phyloP scores from a whole-genome alignment of 163 green algal species.

The Prototheca wickerhamii region DNA sequence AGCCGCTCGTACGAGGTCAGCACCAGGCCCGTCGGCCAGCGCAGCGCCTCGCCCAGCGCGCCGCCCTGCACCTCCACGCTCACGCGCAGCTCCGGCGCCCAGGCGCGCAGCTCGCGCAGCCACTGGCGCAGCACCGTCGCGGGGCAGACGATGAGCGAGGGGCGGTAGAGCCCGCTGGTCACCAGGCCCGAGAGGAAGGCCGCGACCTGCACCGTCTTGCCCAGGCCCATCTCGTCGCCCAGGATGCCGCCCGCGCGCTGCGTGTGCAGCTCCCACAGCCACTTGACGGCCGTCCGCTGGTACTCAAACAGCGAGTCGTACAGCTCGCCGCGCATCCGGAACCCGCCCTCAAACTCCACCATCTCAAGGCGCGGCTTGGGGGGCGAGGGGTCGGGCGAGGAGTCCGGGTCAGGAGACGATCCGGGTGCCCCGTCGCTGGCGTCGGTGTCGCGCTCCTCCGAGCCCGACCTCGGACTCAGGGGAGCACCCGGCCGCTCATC shows the following conservation, averaged over 20 bases:
- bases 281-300: constrained; percentile 89
- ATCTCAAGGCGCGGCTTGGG: too few species aligned
- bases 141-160: constrained; percentile 81
- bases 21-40: constrained; percentile 51
- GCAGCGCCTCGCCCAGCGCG: constrained; percentile 11
- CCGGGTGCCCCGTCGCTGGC: background rate
- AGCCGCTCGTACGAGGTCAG: constrained; percentile 91
- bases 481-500: too few species aligned
- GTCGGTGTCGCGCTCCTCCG: too few species aligned
- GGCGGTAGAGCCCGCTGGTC: constrained; percentile 53
- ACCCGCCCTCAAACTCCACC: constrained; percentile 72
- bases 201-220: constrained; percentile 57
- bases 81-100: constrained; percentile 69
- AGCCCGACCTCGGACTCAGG: too few species aligned
- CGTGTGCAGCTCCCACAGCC: constrained; percentile 96
- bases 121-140: constrained; percentile 93
- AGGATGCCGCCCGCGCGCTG: constrained; percentile 88
- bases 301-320: constrained; percentile 84
- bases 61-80: constrained; percentile 37
- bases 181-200: constrained; percentile 71
- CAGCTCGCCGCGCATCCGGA: constrained; percentile 48
- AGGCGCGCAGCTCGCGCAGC: constrained; percentile 77
- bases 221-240: constrained; percentile 86
- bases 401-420: background rate
- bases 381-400: background rate